Percentiles rank a stretch among this genome's conserved stretches.
phyloP scores from a whole-genome alignment of 2,329 filamentous ascomycete genomes.

The Magnaporthiopsis rhizophila region DNA sequence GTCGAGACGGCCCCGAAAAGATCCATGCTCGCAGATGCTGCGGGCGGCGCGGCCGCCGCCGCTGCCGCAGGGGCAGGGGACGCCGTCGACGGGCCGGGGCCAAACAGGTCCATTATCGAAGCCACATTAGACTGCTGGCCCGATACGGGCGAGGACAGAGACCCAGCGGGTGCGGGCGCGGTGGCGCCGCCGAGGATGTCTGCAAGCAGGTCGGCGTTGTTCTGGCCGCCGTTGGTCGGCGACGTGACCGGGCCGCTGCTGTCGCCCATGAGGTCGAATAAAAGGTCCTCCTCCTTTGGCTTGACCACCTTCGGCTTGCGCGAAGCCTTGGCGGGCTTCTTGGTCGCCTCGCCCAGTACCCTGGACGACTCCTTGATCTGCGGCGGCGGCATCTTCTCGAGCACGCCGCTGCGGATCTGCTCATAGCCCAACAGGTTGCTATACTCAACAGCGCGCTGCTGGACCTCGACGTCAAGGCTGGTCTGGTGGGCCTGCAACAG shows the following conservation, averaged over 20 bases:
- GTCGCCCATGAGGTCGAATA: slow-evolving; percentile 88
- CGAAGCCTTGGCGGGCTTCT: slow-evolving; percentile 61
- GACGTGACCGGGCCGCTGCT: slow-evolving; percentile 49
- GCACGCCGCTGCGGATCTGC: slow-evolving; percentile 75
- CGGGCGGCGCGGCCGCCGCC: slow-evolving; percentile 28
- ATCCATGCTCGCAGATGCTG: slow-evolving; percentile 40
- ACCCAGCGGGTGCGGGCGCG: slow-evolving; percentile 32
- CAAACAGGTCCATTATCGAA: slow-evolving; percentile 89
- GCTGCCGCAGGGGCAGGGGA: slow-evolving; percentile 22
- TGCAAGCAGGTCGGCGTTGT: slow-evolving; percentile 75
- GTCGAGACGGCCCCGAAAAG: slow-evolving; percentile 43
- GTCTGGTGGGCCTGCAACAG: slow-evolving; percentile 72
- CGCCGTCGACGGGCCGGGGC: slow-evolving; percentile 30
- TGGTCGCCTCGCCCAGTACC: slow-evolving; percentile 68
- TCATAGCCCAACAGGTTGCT: slow-evolving; percentile 90
- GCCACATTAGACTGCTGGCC: slow-evolving; percentile 50
- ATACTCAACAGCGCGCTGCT: slow-evolving; percentile 94
- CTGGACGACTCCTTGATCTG: slow-evolving; percentile 94
- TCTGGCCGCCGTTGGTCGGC: slow-evolving; percentile 44
- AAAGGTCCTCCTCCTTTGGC: slow-evolving; percentile 81
- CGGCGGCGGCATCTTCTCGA: slow-evolving; percentile 96
- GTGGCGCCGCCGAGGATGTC: slow-evolving; percentile 73
- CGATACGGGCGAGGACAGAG: slow-evolving; percentile 37
- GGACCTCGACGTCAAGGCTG: slow-evolving; percentile 89
- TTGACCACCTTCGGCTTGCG: slow-evolving; percentile 72